Conservation (phyloP, 768 basidiomycete genomes). For the Pholiota microspora region DNA sequence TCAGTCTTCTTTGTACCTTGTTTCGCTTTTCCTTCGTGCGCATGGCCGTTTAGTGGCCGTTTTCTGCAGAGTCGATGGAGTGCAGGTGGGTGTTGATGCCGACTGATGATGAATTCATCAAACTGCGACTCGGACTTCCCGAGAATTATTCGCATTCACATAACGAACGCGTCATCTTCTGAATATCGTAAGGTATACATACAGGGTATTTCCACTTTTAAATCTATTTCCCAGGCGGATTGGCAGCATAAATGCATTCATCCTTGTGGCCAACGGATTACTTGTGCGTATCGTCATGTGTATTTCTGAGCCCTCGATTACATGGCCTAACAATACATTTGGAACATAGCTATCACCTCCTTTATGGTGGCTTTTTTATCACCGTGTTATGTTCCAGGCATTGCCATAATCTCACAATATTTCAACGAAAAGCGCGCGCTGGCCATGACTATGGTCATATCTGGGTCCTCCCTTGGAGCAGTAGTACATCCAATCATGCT, state of each 20-base stretch:
- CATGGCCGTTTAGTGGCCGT: too few relatives aligned
- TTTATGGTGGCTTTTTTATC: conserved; percentile 3
- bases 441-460: conserved; percentile 38
- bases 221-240: conserved; percentile 1
- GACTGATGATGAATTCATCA: too few relatives aligned
- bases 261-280: conserved; percentile 6
- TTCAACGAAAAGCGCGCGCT: conserved; percentile 40
- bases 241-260: conserved; percentile 9
- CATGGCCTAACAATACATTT: neutral
- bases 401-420: conserved; percentile 43
- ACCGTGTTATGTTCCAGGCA: conserved; percentile 34
- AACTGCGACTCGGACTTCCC: neutral
- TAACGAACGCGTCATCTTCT: conserved; percentile 6
- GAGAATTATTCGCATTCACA: conserved; percentile 7
- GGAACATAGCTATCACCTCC: neutral
- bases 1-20: too few relatives aligned
- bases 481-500: conserved; percentile 51
- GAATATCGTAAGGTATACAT: conserved; percentile 1
- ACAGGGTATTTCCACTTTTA: neutral
- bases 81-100: too few relatives aligned
- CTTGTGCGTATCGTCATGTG: neutral
- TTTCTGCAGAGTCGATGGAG: too few relatives aligned
- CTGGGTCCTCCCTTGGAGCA: conserved; percentile 27
- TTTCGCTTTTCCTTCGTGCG: too few relatives aligned
- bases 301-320: too few relatives aligned